Base-by-base conservation (phyloP, 805 yeast species). In the Nakazawaea populi region DNA sequence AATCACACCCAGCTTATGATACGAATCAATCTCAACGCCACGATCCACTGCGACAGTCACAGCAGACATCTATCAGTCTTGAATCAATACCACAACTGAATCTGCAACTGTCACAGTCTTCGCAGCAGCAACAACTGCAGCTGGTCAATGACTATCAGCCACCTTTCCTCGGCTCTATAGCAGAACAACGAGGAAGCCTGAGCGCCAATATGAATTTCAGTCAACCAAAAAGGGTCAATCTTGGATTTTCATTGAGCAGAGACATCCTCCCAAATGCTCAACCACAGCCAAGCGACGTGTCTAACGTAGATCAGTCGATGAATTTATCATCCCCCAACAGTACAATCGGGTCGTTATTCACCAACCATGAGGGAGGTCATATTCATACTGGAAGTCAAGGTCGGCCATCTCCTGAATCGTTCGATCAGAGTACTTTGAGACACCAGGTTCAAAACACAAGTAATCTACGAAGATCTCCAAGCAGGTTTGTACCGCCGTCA, bases 201-300 rank as follows among this genome's bases (percentile, higher is more conserved):
- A 11, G 14, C 10, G 6, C 31, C 9, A 27, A 18, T 24, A 27
- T 24, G 12, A n/a, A n/a, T 18, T 37, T 37, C 14, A 30, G 38
- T 32, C 48, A 46, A 39, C 44, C 44, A 2, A 31, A 46, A 10
- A 38, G 38, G 32, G 51, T 48, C 3, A 48, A 48, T 36, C 51
- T 48, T 36, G 51, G 51, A 8, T 48, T 48, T 30, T 42, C 46
- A n/a, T 35, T 48, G 36, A 37, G 42, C 18, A 30, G 39, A 6
- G 42, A 48, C 28, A 24, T 41, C n/a, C 24, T 44, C 5, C 35
- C 47, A 28, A 30, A 8, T 10, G 10, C 12, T 12, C 11, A n/a
- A 40, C 4, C 11, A 11, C 37, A 27, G 24, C 9, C 5, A 24
- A 34, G 30, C 14, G 46, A 32, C 4, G 5, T 14, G 12, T 44